phyloP scores from a whole-genome alignment of 1,139 yeast genomes.

The Hyphopichia pseudoburtonii region DNA sequence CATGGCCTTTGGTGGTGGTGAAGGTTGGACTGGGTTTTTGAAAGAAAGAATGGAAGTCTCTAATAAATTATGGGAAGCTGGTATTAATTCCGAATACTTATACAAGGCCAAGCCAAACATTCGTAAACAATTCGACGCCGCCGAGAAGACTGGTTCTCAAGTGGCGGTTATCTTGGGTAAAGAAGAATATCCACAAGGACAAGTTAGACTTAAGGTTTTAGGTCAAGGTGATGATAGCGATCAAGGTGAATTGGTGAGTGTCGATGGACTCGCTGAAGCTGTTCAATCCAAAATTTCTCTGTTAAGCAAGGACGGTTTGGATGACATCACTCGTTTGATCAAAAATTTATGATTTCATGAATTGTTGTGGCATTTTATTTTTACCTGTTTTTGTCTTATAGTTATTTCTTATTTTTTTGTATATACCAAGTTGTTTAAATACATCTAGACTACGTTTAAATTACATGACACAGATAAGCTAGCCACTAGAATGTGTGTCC shows the following conservation, averaged over 20 bases:
- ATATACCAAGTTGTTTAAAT: no score
- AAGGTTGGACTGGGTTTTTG: constrained; percentile 89
- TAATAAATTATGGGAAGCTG: constrained; percentile 80
- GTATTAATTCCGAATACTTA: constrained; percentile 85
- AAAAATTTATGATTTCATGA: constrained; percentile 53
- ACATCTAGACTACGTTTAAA: no score
- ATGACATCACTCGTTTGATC: constrained; percentile 59
- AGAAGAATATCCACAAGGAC: constrained; percentile 82
- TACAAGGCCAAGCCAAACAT: constrained; percentile 92
- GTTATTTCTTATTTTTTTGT: no score
- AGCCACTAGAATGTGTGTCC: no score
- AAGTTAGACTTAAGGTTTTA: constrained; percentile 78
- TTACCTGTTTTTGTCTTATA: no score
- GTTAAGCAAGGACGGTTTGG: constrained; percentile 45
- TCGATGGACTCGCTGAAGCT: constrained; percentile 55
- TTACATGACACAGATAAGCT: no score
- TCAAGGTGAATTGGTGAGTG: constrained; percentile 75
- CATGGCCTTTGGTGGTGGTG: constrained; percentile 99
- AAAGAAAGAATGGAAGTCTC: constrained; percentile 88
- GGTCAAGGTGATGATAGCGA: constrained; percentile 90
- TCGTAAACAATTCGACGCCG: constrained; percentile 95
- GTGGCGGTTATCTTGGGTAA: constrained; percentile 92
- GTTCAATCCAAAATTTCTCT: constrained; percentile 55
- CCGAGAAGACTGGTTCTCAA: constrained; percentile 91
- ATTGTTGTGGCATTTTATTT: no score